Evolutionary conservation across 106 monocot genomes (phyloP), one percentile per base, ranked within the genome.

Genomic region (Gastrodia elata): DNA sequence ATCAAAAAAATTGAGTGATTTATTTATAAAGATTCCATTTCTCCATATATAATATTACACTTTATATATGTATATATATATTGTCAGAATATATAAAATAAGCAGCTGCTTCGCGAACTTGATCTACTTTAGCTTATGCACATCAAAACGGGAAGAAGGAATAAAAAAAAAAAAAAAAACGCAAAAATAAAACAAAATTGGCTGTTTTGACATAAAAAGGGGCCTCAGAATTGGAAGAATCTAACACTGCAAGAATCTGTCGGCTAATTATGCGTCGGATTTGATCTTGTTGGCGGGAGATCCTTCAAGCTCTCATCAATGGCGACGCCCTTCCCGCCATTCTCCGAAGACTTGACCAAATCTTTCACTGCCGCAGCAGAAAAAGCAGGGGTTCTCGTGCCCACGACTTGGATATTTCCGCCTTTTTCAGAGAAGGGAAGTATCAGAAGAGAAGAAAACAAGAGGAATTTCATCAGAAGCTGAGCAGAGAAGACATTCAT

Each of bases 401-500:
- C 22, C 22, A 3, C 5, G 22, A n/a, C 52, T 52, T 52, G 52
- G 22, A 52, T 52, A 18, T 9, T n/a, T n/a, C 6, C 52, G 18
- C 52, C 52, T n/a, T 52, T 52, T 52, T 52, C 52, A 0, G 52
- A 22, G 52, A 22, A 22, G 52, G 22, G 52, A 52, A 6, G 6
- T n/a, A 52, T 52, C 52, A 52, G 52, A 5, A 5, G 52, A n/a
- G 52, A 22, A n/a, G 52, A 52, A 52, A 18, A 52, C 52, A 52
- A 22, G 52, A 52, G 52, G 4, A 52, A n/a, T 52, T 52, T 52
- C 52, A 52, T 52, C 22, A n/a, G 22, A 22, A 52, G 18, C 2
- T n/a, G 52, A 52, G 7, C n/a, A 52, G 52, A 52, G 52, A 52
- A 52, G 52, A 52, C 52, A 52, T 22, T 52, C 52, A 52, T 52